Evolutionary conservation across 352 stramenopile genomes (phyloP).

Genomic region (Phytophthora sp.): DNA sequence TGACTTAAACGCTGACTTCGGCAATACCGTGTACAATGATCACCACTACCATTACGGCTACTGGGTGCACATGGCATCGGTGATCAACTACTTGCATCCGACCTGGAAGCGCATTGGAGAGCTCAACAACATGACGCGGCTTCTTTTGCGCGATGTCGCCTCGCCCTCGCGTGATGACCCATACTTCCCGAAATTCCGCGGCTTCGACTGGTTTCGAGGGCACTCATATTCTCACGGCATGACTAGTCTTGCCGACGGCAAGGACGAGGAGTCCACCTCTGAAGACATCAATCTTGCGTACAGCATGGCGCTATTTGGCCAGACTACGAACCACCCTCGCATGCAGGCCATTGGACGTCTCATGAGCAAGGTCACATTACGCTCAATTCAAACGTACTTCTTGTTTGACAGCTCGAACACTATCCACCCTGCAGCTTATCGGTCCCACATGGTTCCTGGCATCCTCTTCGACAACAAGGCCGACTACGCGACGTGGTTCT

Average conservation of each 20-base stretch:
- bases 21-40: constrained; percentile 81
- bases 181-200: constrained; percentile 70
- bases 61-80: constrained; percentile 66
- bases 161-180: constrained; percentile 51
- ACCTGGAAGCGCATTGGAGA: constrained; percentile 55
- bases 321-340: constrained; percentile 42
- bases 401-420: constrained; percentile 63
- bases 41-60: constrained; percentile 84
- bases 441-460: constrained; percentile 57
- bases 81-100: constrained; percentile 77
- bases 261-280: constrained; percentile 70
- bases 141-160: constrained; percentile 64
- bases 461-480: constrained; percentile 87
- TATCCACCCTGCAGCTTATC: constrained; percentile 54
- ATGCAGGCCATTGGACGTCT: constrained; percentile 56
- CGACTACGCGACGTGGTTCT: constrained; percentile 85
- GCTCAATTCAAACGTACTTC: constrained; percentile 72
- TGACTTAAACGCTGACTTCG: constrained; percentile 71
- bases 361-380: constrained; percentile 62
- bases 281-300: constrained; percentile 78
- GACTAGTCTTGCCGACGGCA: constrained; percentile 61
- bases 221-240: constrained; percentile 79
- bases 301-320: constrained; percentile 54
- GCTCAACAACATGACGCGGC: constrained; percentile 54
- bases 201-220: constrained; percentile 74